Conservation (phyloP, 2,329 filamentous ascomycete species). For the Penicillium brasilianum region DNA sequence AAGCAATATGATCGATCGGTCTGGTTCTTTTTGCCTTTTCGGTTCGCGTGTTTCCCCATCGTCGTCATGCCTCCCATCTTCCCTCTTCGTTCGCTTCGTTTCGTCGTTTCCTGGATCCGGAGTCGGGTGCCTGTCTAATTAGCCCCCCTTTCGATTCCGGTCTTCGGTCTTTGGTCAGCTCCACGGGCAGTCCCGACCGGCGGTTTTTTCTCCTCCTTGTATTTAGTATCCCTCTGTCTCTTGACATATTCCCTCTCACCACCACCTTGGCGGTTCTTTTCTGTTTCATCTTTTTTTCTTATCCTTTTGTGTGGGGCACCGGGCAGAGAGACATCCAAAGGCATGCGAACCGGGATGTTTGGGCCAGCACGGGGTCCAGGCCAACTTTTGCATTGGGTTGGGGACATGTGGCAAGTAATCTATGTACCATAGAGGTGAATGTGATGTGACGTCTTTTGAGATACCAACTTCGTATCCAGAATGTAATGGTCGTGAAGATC, state of each 20-base stretch:
- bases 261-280: slow-evolving; percentile 13
- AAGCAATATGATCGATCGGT: neutral
- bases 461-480: neutral
- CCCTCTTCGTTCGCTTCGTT: slow-evolving; percentile 24
- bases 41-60: neutral
- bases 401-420: slow-evolving; percentile 32
- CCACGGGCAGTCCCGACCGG: slow-evolving; percentile 19
- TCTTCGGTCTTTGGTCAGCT: slow-evolving; percentile 22
- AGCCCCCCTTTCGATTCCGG: slow-evolving; percentile 23
- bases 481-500: neutral
- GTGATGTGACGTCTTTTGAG: slow-evolving; percentile 25
- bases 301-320: slow-evolving; percentile 19
- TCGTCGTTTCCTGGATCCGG: slow-evolving; percentile 23
- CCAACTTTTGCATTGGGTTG: slow-evolving; percentile 19
- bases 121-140: slow-evolving; percentile 24
- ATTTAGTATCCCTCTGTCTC: slow-evolving; percentile 33
- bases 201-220: slow-evolving; percentile 32
- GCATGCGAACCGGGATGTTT: slow-evolving; percentile 16
- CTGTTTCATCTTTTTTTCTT: slow-evolving; percentile 10
- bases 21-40: slow-evolving; percentile 1
- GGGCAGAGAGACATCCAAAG: slow-evolving; percentile 22
- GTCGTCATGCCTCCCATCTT: slow-evolving; percentile 15
- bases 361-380: slow-evolving; percentile 15
- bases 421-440: slow-evolving; percentile 37
- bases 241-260: slow-evolving; percentile 31